A percentile compares a stretch with the other conserved stretches of the same genome.
Conservation (phyloP, 139 green algal genomes). For the Tetraselmis striata region DNA sequence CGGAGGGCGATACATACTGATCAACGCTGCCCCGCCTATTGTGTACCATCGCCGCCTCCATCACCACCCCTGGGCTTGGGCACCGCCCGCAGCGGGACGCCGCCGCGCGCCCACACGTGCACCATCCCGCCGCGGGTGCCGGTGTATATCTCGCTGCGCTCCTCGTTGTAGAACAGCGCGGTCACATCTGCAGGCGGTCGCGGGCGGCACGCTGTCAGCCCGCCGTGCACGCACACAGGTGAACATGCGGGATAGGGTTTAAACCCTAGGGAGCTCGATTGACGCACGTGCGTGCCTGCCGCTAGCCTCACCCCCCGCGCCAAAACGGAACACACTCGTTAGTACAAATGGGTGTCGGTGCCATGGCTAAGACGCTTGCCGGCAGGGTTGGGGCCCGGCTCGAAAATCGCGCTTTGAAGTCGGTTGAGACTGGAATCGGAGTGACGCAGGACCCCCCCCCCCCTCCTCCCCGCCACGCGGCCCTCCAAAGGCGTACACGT, state of each 20-base stretch:
- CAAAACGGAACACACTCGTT: background rate
- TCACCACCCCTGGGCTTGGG: too few species aligned
- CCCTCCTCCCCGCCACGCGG: too few species aligned
- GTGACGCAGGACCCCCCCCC: too few species aligned
- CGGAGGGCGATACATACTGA: too few species aligned
- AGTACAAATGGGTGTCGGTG: background rate
- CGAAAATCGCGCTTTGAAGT: too few species aligned
- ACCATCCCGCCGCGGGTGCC: conserved; percentile 32
- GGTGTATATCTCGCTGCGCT: conserved; percentile 47
- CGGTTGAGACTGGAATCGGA: too few species aligned
- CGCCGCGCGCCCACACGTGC: conserved; percentile 30
- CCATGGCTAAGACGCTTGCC: too few species aligned
- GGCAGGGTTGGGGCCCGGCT: too few species aligned
- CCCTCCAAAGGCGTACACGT: too few species aligned
- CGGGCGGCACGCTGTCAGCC: background rate
- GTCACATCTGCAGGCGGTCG: conserved; percentile 26
- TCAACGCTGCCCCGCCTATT: too few species aligned
- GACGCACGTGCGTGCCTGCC: background rate
- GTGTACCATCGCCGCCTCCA: too few species aligned
- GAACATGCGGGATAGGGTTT: background rate
- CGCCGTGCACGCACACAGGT: background rate
- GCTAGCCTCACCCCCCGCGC: background rate
- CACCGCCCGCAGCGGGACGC: background rate
- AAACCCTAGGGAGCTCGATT: background rate
- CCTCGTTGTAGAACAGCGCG: conserved; percentile 43